phyloP scores from a whole-genome alignment of 176 grass and related monocot genomes.

The Oryza coarctata region DNA sequence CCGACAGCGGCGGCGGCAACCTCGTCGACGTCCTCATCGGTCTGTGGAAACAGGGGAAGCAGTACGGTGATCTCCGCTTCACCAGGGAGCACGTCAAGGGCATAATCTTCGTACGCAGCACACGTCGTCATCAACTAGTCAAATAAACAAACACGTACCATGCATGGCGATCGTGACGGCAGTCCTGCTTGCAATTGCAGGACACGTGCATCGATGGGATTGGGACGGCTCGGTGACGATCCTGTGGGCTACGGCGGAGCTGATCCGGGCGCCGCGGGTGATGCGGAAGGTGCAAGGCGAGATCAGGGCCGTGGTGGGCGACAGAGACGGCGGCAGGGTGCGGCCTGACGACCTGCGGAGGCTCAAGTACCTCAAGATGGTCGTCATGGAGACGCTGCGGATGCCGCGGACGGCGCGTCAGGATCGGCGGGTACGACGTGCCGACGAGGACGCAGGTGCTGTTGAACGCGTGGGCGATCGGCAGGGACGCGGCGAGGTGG shows the following conservation, averaged over 20 bases:
- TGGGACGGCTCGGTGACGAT: slow-evolving; percentile 35
- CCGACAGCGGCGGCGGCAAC: not conserved
- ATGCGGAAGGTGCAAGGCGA: slow-evolving; percentile 36
- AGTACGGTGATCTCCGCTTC: not conserved
- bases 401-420: slow-evolving; percentile 26
- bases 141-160: no score
- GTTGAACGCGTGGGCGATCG: slow-evolving; percentile 48
- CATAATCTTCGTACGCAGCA: slow-evolving; percentile 19
- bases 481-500: slow-evolving; percentile 42
- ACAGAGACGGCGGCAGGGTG: not conserved
- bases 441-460: slow-evolving; percentile 9
- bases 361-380: slow-evolving; percentile 39
- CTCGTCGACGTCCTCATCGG: slow-evolving; percentile 35
- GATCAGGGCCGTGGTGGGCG: slow-evolving; percentile 20
- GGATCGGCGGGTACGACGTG: slow-evolving; percentile 36
- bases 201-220: slow-evolving; percentile 2
- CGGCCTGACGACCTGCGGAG: not conserved
- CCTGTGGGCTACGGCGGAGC: slow-evolving; percentile 44
- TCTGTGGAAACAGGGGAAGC: not conserved
- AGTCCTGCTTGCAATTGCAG: not conserved
- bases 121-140: no score
- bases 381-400: slow-evolving; percentile 41
- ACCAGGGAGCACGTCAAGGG: slow-evolving; percentile 42
- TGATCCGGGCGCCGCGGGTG: not conserved
- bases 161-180: not conserved